Conservation (phyloP, 768 basidiomycete genomes). For the Plicaturopsis crispa region DNA sequence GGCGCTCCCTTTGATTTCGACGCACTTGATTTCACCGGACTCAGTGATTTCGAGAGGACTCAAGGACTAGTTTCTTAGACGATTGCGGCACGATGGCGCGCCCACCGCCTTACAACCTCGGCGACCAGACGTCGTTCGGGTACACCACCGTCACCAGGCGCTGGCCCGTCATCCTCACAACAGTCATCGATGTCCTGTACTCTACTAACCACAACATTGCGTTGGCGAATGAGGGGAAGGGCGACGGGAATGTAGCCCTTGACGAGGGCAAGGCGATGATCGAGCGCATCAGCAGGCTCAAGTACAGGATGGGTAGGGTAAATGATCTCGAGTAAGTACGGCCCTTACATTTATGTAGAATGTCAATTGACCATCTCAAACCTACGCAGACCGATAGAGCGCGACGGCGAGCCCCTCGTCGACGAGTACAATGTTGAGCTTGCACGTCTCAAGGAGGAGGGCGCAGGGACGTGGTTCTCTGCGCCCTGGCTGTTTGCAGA, state of each 20-base stretch:
- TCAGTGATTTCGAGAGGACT: no score
- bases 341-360: not conserved
- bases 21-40: no score
- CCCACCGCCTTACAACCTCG: no score
- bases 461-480: slow-evolving; percentile 77
- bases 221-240: slow-evolving; percentile 23
- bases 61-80: no score
- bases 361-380: slow-evolving; percentile 3
- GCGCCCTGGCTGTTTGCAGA: slow-evolving; percentile 97
- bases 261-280: slow-evolving; percentile 79
- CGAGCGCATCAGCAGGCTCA: slow-evolving; percentile 63
- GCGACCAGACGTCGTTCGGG: no score
- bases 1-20: no score
- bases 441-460: slow-evolving; percentile 31
- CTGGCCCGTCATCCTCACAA: slow-evolving; percentile 83
- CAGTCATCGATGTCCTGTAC: slow-evolving; percentile 69
- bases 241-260: slow-evolving; percentile 12
- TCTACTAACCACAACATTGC: slow-evolving; percentile 59
- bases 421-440: slow-evolving; percentile 78
- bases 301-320: slow-evolving; percentile 85
- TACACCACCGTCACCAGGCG: slow-evolving; percentile 74
- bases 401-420: slow-evolving; percentile 67
- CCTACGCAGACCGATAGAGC: slow-evolving; percentile 48
- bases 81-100: no score
- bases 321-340: slow-evolving; percentile 52